These are phyloP conservation scores for Neofusicoccum cordaticola DNA, from an alignment of 2,329 filamentous ascomycete genomes.

Conservation along the genomic window DNA sequence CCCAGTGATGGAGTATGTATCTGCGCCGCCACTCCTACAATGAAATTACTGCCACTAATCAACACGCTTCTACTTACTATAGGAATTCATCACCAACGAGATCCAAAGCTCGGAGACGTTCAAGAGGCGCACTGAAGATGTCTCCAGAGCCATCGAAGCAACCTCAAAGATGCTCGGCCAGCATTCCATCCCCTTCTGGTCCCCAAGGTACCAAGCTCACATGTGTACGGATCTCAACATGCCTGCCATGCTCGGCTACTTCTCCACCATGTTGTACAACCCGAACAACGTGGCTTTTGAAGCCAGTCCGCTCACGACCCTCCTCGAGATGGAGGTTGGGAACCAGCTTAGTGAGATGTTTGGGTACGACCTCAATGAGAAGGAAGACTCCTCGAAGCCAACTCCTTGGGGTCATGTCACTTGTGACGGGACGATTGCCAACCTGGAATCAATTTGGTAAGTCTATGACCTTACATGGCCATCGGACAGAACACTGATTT, in stretches of 20 bases:
- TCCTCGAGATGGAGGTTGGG: slow-evolving; percentile 46
- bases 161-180: slow-evolving; percentile 41
- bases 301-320: slow-evolving; percentile 46
- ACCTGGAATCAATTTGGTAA: slow-evolving; percentile 49
- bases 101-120: slow-evolving; percentile 38
- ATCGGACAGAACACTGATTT: slow-evolving; percentile 8
- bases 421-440: slow-evolving; percentile 47
- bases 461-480: not conserved
- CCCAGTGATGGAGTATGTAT: slow-evolving; percentile 35
- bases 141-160: slow-evolving; percentile 36
- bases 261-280: slow-evolving; percentile 52
- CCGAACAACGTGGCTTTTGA: slow-evolving; percentile 51
- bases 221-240: slow-evolving; percentile 47
- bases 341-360: slow-evolving; percentile 47
- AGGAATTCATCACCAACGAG: slow-evolving; percentile 38
- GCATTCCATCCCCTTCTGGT: slow-evolving; percentile 48
- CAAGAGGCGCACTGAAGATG: slow-evolving; percentile 30
- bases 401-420: slow-evolving; percentile 47
- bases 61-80: not conserved
- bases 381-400: slow-evolving; percentile 22
- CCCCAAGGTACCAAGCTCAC: slow-evolving; percentile 47
- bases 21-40: not conserved
- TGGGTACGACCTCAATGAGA: slow-evolving; percentile 41
- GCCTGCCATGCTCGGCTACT: slow-evolving; percentile 46
- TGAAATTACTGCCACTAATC: not conserved